These are phyloP conservation scores for Lodderomyces metapsilosis DNA, from an alignment of 1,139 yeast genomes.

Conservation along the genomic window DNA sequence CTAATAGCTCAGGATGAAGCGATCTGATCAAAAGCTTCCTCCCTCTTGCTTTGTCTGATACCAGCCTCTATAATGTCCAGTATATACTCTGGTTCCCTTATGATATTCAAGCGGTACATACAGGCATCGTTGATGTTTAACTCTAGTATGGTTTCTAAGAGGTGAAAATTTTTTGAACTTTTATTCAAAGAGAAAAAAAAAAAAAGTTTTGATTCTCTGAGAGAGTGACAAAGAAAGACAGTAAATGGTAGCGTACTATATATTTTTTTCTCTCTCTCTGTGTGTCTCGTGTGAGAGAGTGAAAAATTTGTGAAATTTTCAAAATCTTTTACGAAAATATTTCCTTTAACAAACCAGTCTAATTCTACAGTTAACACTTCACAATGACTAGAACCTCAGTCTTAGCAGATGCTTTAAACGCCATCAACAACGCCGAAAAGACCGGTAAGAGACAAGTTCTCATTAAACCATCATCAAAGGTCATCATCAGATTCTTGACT, in stretches of 20 bases:
- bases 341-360: not conserved
- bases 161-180: slow-evolving; percentile 3
- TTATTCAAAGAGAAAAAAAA: slow-evolving; percentile 1
- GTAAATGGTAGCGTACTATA: slow-evolving; percentile 2
- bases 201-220: slow-evolving; percentile 9
- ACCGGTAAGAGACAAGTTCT: slow-evolving; percentile 99
- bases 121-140: slow-evolving; percentile 31
- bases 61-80: too few relatives aligned
- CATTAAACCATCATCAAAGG: slow-evolving; percentile 98
- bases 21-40: too few relatives aligned
- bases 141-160: slow-evolving; percentile 11
- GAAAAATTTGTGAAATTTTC: slow-evolving; percentile 4
- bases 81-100: too few relatives aligned
- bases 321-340: not conserved
- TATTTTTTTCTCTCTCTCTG: not conserved
- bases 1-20: too few relatives aligned
- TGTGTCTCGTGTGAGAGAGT: too few relatives aligned
- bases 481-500: slow-evolving; percentile 91
- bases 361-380: slow-evolving; percentile 1
- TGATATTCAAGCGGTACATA: slow-evolving; percentile 21
- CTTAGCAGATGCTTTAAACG: slow-evolving; percentile 97
- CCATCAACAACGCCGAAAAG: slow-evolving; percentile 99
- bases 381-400: slow-evolving; percentile 98
- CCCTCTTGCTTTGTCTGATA: too few relatives aligned
- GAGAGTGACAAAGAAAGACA: too few relatives aligned